Evolutionary conservation across 441 rosid species (phyloP).

Genomic region (Pelargonium citronellum): DNA sequence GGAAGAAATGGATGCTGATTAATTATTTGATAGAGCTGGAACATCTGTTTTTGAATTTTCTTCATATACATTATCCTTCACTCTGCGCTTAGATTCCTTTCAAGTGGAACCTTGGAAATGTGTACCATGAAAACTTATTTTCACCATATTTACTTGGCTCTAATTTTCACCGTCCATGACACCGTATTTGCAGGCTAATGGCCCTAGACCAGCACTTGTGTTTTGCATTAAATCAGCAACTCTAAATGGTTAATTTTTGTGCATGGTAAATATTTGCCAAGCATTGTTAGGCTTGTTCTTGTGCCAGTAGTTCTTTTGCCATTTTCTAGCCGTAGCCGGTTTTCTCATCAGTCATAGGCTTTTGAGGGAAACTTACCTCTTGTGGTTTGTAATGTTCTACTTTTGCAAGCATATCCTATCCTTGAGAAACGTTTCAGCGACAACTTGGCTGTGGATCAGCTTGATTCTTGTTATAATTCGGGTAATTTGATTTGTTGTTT

Average conservation of each 20-base stretch:
- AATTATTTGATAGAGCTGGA: neutral
- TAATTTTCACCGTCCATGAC: neutral
- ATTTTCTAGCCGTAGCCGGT: too few relatives aligned
- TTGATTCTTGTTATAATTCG: too few relatives aligned
- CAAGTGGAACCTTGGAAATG: neutral
- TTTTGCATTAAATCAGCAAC: neutral
- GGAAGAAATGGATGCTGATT: slow-evolving; percentile 32
- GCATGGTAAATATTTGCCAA: neutral
- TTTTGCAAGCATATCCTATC: too few relatives aligned
- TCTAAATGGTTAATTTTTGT: neutral
- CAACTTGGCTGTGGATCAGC: too few relatives aligned
- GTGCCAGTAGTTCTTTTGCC: too few relatives aligned
- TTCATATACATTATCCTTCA: neutral
- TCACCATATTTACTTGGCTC: neutral
- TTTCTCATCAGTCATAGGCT: too few relatives aligned
- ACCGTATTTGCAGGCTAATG: neutral
- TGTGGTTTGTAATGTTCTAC: too few relatives aligned
- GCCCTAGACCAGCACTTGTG: neutral
- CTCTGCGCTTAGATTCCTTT: neutral
- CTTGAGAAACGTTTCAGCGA: too few relatives aligned
- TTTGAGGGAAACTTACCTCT: too few relatives aligned
- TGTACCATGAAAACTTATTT: neutral
- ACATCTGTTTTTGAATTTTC: neutral
- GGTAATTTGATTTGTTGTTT: too few relatives aligned
- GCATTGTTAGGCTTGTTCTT: neutral